Percentiles rank a stretch among this genome's conserved stretches.
Conservation (phyloP, 768 basidiomycete genomes). For the Termitomyces sp. region DNA sequence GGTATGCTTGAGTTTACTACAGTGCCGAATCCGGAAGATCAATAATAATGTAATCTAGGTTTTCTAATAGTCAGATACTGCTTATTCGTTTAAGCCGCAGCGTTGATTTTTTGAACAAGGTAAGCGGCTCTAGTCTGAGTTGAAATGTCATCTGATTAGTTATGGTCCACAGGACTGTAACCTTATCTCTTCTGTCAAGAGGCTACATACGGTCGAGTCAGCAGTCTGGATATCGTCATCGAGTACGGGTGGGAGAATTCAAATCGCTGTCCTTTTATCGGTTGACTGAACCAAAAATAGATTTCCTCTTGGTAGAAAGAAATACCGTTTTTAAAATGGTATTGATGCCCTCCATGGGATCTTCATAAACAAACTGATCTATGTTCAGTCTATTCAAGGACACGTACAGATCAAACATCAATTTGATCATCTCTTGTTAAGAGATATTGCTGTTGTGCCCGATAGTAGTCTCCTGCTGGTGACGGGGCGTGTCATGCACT, state of each 20-base stretch:
- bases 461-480: conserved; percentile 6
- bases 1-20: not conserved
- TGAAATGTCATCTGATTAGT: not conserved
- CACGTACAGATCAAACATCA: conserved; percentile 2
- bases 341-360: not conserved
- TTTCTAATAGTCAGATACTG: not conserved
- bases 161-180: not conserved
- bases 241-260: not conserved
- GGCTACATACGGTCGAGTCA: conserved; percentile 10
- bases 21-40: too few species aligned
- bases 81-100: conserved; percentile 9
- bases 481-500: conserved; percentile 2
- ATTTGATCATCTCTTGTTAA: conserved; percentile 7
- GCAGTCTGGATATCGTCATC: conserved; percentile 3
- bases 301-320: conserved; percentile 8
- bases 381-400: conserved; percentile 3
- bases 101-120: conserved; percentile 6
- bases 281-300: not conserved
- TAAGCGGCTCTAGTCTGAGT: not conserved
- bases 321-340: conserved; percentile 11
- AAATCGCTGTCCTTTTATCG: not conserved
- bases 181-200: not conserved
- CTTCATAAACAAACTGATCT: not conserved
- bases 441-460: conserved; percentile 9
- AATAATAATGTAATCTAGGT: not conserved